A percentile compares a stretch with the other conserved stretches of the same genome.
phyloP scores from a whole-genome alignment of 441 rosid species.

The Pelargonium myrrhifolium region DNA sequence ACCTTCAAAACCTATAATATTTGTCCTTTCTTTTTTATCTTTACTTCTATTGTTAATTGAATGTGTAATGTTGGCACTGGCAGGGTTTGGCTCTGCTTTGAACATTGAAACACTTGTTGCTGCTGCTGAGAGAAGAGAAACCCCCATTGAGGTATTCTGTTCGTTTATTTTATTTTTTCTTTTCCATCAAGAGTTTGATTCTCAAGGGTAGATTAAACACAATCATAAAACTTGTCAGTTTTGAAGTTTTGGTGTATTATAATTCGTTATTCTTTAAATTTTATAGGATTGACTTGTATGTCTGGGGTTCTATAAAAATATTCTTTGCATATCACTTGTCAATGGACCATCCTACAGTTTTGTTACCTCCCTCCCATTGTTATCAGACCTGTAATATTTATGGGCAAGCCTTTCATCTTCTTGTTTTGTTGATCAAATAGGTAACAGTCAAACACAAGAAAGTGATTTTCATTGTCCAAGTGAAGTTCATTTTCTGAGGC shows the following conservation, averaged over 20 bases:
- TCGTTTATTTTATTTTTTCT: constrained; percentile 8
- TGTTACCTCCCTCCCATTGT: neutral
- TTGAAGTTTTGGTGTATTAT: neutral
- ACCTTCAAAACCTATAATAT: neutral
- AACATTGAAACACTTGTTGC: constrained; percentile 96
- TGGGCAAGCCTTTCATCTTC: neutral
- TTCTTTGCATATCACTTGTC: neutral
- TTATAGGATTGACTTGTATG: neutral
- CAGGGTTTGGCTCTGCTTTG: constrained; percentile 94
- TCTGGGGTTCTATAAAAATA: neutral
- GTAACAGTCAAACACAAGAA: too few relatives aligned
- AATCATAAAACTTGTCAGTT: neutral
- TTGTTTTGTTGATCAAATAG: too few relatives aligned
- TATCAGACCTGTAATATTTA: neutral
- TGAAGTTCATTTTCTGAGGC: too few relatives aligned
- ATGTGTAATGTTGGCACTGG: neutral
- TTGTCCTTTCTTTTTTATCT: neutral
- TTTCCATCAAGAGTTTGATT: neutral
- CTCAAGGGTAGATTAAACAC: neutral
- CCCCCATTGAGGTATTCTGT: constrained; percentile 67
- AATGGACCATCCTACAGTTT: neutral
- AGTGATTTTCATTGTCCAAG: too few relatives aligned
- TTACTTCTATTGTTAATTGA: constrained; percentile 1
- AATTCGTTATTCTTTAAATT: neutral
- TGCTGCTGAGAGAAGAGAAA: constrained; percentile 96